These are phyloP conservation scores for Aspergillus nanangensis DNA, from an alignment of 495 filamentous ascomycete genomes.

Conservation along the genomic window DNA sequence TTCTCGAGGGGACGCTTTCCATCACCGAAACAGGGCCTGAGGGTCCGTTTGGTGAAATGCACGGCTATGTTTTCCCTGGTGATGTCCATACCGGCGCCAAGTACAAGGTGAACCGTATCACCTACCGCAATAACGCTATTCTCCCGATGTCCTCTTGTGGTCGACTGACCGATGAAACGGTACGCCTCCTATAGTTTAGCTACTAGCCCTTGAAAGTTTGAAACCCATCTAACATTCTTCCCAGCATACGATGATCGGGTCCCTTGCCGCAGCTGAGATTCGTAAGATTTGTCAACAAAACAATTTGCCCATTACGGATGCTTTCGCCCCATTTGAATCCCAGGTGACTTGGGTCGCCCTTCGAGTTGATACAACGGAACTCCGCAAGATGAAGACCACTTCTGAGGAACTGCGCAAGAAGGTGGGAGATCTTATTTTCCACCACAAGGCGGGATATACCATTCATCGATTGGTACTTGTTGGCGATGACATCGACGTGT, in stretches of 20 bases:
- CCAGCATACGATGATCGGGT: conserved; percentile 34
- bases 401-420: conserved; percentile 22
- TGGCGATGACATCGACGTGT: conserved; percentile 38
- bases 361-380: conserved; percentile 26
- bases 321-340: conserved; percentile 35
- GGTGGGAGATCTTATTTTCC: conserved; percentile 33
- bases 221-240: background rate
- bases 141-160: conserved; percentile 32
- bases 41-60: conserved; percentile 35
- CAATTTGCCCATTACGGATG: conserved; percentile 30
- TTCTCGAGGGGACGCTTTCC: conserved; percentile 36
- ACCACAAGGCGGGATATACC: conserved; percentile 30
- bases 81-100: conserved; percentile 20
- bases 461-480: conserved; percentile 34
- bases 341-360: conserved; percentile 39
- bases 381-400: conserved; percentile 27
- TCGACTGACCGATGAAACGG: conserved; percentile 32
- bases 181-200: conserved; percentile 4
- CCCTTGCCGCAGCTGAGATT: conserved; percentile 35
- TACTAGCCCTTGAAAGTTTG: background rate
- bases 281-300: conserved; percentile 29
- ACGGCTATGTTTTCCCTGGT: conserved; percentile 34
- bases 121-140: conserved; percentile 35
- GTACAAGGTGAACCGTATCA: conserved; percentile 37
- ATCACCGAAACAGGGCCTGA: conserved; percentile 27